Evolutionary conservation across 177 flowering plant species (phyloP).

Genomic region (Vitis hybrid): DNA sequence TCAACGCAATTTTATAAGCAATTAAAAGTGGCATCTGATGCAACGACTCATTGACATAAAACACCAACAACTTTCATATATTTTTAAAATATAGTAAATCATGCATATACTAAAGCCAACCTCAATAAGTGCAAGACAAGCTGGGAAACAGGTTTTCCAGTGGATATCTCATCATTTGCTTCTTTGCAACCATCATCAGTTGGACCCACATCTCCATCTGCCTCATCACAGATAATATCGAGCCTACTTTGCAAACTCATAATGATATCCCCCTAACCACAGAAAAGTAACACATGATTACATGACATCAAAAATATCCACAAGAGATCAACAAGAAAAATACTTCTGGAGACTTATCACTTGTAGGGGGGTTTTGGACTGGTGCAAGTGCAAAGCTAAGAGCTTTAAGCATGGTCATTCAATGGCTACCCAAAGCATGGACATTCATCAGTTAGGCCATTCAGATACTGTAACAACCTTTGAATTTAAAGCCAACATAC

Average conservation of each 20-base stretch:
- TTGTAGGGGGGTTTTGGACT: too few species aligned
- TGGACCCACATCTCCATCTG: conserved; percentile 39
- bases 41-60: not conserved
- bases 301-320: too few species aligned
- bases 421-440: too few species aligned
- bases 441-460: too few species aligned
- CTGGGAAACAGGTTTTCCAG: conserved; percentile 37
- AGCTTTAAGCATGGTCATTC: too few species aligned
- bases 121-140: conserved; percentile 45
- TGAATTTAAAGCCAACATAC: too few species aligned
- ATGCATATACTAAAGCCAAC: conserved; percentile 5
- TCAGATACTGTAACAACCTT: too few species aligned
- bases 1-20: not conserved
- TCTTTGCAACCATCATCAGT: conserved; percentile 28
- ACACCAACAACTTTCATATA: not conserved
- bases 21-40: not conserved
- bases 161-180: conserved; percentile 25
- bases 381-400: too few species aligned
- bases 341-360: too few species aligned
- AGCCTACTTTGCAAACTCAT: conserved; percentile 77
- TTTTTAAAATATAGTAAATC: not conserved
- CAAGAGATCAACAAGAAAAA: not conserved
- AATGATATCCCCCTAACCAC: conserved; percentile 68
- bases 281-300: conserved; percentile 1
- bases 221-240: conserved; percentile 78